A percentile compares a stretch with the other conserved stretches of the same genome.
Evolutionary conservation across 805 yeast species (phyloP).

Genomic region (Groenewaldozyma salmanticensis): DNA sequence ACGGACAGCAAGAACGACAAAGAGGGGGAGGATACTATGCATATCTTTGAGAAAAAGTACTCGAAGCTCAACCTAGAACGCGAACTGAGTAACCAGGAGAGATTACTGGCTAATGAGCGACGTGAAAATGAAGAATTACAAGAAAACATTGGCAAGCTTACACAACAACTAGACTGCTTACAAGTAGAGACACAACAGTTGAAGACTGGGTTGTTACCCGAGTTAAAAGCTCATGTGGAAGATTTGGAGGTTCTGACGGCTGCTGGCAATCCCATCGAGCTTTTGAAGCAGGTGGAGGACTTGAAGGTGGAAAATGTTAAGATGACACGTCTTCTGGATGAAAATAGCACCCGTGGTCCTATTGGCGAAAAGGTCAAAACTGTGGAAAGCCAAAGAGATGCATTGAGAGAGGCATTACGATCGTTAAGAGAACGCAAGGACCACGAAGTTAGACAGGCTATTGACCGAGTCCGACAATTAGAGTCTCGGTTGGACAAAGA

Average conservation of each 20-base stretch:
- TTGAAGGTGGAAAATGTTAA: constrained; percentile 26
- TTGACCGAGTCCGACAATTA: constrained; percentile 22
- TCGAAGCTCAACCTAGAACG: constrained; percentile 20
- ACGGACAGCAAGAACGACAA: constrained; percentile 1
- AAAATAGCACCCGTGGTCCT: constrained; percentile 24
- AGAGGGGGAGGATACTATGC: constrained; percentile 3
- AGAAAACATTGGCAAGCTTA: constrained; percentile 22
- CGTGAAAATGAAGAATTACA: constrained; percentile 16
- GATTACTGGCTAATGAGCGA: constrained; percentile 14
- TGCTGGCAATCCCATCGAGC: constrained; percentile 22
- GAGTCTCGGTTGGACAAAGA: constrained; percentile 22
- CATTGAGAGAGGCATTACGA: constrained; percentile 31
- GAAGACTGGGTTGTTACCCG: constrained; percentile 18
- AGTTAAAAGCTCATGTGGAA: constrained; percentile 17
- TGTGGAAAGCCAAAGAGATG: constrained; percentile 29
- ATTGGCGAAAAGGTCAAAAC: constrained; percentile 26
- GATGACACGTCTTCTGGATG: constrained; percentile 24
- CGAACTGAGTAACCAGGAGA: constrained; percentile 22
- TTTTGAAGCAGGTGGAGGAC: constrained; percentile 23
- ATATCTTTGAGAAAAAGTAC: constrained; percentile 6
- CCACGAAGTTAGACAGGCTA: constrained; percentile 25
- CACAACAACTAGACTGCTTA: constrained; percentile 21
- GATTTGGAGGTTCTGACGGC: constrained; percentile 20
- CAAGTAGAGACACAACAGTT: constrained; percentile 17
- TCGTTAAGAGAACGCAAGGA: constrained; percentile 31